Base-by-base conservation (phyloP, 768 basidiomycete species). In the Astraeus odoratus region DNA sequence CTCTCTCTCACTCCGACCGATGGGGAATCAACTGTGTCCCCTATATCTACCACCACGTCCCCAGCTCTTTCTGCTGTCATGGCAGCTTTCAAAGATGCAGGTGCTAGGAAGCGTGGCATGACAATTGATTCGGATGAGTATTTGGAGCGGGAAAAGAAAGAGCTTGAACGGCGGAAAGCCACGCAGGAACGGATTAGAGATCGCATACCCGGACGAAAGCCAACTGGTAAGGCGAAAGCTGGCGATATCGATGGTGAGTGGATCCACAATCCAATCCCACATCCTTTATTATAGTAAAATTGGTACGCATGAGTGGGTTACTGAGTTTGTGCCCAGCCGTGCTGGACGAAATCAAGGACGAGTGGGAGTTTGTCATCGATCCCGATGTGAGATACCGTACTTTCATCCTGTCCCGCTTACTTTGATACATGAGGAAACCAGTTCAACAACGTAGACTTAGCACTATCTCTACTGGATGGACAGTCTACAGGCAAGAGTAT, bases 391-490 rank as follows among this genome's bases (percentile, higher is more conserved):
- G 77, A 55, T n/a, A 43, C 49, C 33, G 35, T 39, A 33, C 36
- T 43, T 16, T 15, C 38, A 18, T 16, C 33, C 37, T 20, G 41
- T 35, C 42, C 18, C 22, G 25, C 19, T 43, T 18, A 49, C 34
- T 42, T 33, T 33, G 43, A 44, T 35, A 34, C 31, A 50, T 22
- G 38, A 23, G 27, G 27, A 10, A 26, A 49, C 20, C 55, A 93
- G 83, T 99, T 98, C 67, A 95, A 96, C 60, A 86, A 86, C 39
- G 94, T 96, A 26, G 86, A 94, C 57, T 74, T 98, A 29, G 94
- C 96, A 4, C 75, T 99, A 13, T 83, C 91, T 55, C 74, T 99
- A 3, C 70, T 99, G 20, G 89, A 93, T 52, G 75, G 82, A 33
- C 78, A 80, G 1, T 81, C 84, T 9, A 64, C 71, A 1, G 85